These are phyloP conservation scores for Pichia californica DNA, from an alignment of 805 yeast genomes.

Conservation along the genomic window DNA sequence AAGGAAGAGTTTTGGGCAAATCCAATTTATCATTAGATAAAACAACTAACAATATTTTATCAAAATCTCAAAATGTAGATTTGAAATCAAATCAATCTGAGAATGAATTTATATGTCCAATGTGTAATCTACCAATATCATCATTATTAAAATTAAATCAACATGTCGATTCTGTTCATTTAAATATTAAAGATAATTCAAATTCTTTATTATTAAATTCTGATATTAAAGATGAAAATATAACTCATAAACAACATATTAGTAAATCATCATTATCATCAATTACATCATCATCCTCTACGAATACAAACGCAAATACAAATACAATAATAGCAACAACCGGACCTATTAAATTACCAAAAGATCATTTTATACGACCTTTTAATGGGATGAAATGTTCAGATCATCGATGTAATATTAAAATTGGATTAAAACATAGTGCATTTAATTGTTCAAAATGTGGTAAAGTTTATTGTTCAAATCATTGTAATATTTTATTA, in stretches of 20 bases:
- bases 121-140: constrained; percentile 56
- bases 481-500: constrained; percentile 51
- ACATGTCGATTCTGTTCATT: constrained; percentile 68
- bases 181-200: not conserved
- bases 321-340: not conserved
- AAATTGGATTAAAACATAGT: constrained; percentile 47
- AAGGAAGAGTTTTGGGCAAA: constrained; percentile 20
- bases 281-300: no score
- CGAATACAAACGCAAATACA: no score
- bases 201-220: no score
- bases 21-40: not conserved
- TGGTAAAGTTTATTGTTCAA: constrained; percentile 63
- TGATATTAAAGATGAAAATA: not conserved
- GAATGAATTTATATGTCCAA: constrained; percentile 46
- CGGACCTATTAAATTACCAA: constrained; percentile 20
- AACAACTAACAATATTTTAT: not conserved
- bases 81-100: no score
- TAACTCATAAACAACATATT: not conserved
- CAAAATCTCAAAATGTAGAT: not conserved
- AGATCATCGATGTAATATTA: not conserved
- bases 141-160: constrained; percentile 50
- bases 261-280: not conserved
- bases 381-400: constrained; percentile 36
- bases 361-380: constrained; percentile 55
- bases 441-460: constrained; percentile 69